Percentiles rank a stretch among this genome's conserved stretches.
Evolutionary conservation across 2,329 filamentous ascomycete genomes (phyloP).

Genomic region (Pseudofabraea citricarpa): DNA sequence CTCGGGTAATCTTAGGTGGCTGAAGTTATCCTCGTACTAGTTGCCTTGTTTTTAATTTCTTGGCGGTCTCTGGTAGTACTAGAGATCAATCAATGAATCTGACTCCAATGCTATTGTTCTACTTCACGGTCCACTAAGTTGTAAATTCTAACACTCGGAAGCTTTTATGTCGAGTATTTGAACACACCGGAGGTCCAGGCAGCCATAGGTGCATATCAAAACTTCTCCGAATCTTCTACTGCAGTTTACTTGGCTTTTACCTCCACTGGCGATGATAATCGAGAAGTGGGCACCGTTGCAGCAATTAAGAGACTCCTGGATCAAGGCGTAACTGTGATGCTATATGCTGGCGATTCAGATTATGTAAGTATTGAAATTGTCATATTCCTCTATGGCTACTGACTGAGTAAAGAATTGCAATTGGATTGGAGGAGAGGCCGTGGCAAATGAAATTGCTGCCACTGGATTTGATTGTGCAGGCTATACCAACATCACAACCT

Average conservation of each 20-base stretch:
- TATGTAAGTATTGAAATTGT: slow-evolving; percentile 38
- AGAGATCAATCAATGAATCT: too few relatives aligned
- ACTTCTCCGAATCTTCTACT: slow-evolving; percentile 45
- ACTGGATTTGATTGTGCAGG: slow-evolving; percentile 52
- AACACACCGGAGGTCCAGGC: slow-evolving; percentile 48
- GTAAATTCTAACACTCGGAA: too few relatives aligned
- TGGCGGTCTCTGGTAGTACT: too few relatives aligned
- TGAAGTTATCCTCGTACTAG: too few relatives aligned
- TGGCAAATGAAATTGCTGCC: slow-evolving; percentile 54
- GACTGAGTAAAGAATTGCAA: slow-evolving; percentile 55
- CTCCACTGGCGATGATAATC: slow-evolving; percentile 43
- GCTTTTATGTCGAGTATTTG: slow-evolving; percentile 51
- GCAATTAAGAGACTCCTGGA: slow-evolving; percentile 53
- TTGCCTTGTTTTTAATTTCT: too few relatives aligned
- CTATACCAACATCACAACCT: slow-evolving; percentile 65
- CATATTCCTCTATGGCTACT: slow-evolving; percentile 28
- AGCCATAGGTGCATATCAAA: slow-evolving; percentile 56
- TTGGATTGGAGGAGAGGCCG: slow-evolving; percentile 66
- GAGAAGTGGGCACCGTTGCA: slow-evolving; percentile 40
- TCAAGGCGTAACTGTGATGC: slow-evolving; percentile 61
- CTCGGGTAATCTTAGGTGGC: too few relatives aligned
- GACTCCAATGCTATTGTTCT: too few relatives aligned
- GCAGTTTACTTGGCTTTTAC: slow-evolving; percentile 39
- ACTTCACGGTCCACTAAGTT: too few relatives aligned
- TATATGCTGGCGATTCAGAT: slow-evolving; percentile 53